Evolutionary conservation across 768 basidiomycete genomes (phyloP).

Genomic region (Boletus reticuloceps): DNA sequence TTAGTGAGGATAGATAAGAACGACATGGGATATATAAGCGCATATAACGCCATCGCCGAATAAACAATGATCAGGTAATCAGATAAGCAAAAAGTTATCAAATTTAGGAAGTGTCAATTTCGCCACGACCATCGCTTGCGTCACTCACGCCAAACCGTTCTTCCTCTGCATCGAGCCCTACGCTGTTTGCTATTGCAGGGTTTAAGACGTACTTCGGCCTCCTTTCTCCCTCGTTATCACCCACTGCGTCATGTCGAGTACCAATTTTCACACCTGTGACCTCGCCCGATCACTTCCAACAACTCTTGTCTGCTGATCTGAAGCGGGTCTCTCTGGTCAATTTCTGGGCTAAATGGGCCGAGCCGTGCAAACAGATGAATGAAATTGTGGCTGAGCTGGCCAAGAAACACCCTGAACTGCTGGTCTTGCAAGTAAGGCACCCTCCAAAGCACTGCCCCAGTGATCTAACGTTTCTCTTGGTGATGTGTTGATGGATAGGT

Average conservation of each 20-base stretch:
- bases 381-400: constrained; percentile 71
- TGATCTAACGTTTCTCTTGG: neutral
- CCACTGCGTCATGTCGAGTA: constrained; percentile 17
- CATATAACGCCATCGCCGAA: too few relatives aligned
- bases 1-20: too few relatives aligned
- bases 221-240: neutral
- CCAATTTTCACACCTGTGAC: constrained; percentile 49
- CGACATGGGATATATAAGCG: too few relatives aligned
- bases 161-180: neutral
- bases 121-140: neutral
- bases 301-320: constrained; percentile 72
- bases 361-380: constrained; percentile 89
- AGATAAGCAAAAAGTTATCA: neutral
- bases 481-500: constrained; percentile 44
- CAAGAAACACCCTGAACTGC: constrained; percentile 59
- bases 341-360: constrained; percentile 95
- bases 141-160: neutral
- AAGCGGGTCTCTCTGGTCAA: constrained; percentile 80
- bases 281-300: constrained; percentile 72
- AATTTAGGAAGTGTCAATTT: neutral
- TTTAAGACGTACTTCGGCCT: neutral
- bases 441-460: neutral
- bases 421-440: constrained; percentile 71
- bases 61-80: neutral
- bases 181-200: neutral